A percentile compares a stretch with the other conserved stretches of the same genome.
These are phyloP conservation scores for Camillea tinctor DNA, from an alignment of 2,329 filamentous ascomycete species.

Conservation along the genomic window DNA sequence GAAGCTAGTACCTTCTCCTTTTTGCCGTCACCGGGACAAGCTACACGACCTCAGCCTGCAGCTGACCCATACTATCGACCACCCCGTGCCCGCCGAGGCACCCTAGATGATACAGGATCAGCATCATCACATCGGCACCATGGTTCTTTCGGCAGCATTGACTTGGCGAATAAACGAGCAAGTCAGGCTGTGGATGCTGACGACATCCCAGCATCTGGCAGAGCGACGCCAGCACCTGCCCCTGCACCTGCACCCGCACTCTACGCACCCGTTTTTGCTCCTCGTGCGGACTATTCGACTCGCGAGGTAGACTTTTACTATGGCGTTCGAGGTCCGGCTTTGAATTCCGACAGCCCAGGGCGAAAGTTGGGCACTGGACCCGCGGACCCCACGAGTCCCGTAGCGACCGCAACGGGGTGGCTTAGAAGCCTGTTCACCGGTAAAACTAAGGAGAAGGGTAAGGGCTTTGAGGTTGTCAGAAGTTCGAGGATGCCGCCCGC, in stretches of 20 bases:
- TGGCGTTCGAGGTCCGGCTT: slow-evolving; percentile 80
- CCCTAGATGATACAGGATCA: slow-evolving; percentile 46
- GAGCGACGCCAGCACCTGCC: slow-evolving; percentile 41
- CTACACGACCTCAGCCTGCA: slow-evolving; percentile 43
- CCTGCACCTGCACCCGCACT: slow-evolving; percentile 38
- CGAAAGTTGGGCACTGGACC: slow-evolving; percentile 90
- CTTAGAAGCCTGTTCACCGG: slow-evolving; percentile 75
- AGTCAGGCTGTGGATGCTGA: slow-evolving; percentile 40
- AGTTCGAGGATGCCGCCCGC: slow-evolving; percentile 82
- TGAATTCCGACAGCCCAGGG: slow-evolving; percentile 77
- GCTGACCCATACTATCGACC: slow-evolving; percentile 87
- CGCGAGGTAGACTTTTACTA: slow-evolving; percentile 98
- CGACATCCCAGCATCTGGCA: slow-evolving; percentile 42
- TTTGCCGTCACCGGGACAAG: slow-evolving; percentile 55
- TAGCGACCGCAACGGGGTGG: slow-evolving; percentile 88
- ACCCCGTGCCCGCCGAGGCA: slow-evolving; percentile 69
- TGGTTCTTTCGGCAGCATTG: slow-evolving; percentile 38
- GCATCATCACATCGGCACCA: slow-evolving; percentile 35
- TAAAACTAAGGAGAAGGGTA: slow-evolving; percentile 90
- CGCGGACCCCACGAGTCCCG: slow-evolving; percentile 88
- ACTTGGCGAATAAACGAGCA: slow-evolving; percentile 37
- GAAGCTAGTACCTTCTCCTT: slow-evolving; percentile 73
- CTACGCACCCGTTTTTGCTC: slow-evolving; percentile 45
- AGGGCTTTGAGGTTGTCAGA: slow-evolving; percentile 94
- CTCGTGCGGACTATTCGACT: slow-evolving; percentile 82